A percentile compares a stretch with the other conserved stretches of the same genome.
phyloP scores from a whole-genome alignment of 129 eudicot genomes.

The Sambucus nigra region DNA sequence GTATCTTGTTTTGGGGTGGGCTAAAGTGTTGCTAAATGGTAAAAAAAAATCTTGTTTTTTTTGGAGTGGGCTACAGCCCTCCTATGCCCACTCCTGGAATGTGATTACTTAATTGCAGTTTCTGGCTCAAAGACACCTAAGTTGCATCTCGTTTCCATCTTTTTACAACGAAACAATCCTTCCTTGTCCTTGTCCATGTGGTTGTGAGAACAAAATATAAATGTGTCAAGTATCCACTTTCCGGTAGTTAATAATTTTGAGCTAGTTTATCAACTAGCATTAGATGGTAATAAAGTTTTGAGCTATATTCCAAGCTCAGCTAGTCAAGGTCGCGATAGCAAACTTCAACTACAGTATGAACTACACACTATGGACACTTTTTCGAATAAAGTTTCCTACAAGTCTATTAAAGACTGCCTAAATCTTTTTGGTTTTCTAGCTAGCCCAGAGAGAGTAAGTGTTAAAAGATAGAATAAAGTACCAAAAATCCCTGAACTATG shows the following conservation, averaged over 20 bases:
- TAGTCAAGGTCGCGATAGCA: conserved; percentile 58
- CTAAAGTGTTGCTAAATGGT: no score
- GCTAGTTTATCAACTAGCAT: not conserved
- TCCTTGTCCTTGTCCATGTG: no score
- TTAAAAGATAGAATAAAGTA: no score
- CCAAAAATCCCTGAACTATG: no score
- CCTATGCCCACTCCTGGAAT: no score
- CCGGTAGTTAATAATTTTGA: not conserved
- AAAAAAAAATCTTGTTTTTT: no score
- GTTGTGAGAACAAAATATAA: conserved; percentile 46
- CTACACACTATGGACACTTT: conserved; percentile 71
- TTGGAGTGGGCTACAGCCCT: no score
- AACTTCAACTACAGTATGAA: conserved; percentile 67
- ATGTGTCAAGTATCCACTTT: conserved; percentile 41
- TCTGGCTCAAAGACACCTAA: conserved; percentile 48
- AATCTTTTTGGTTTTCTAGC: not conserved
- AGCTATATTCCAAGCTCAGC: conserved; percentile 49
- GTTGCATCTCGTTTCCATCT: conserved; percentile 52
- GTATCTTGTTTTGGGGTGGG: no score
- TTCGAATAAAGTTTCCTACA: conserved; percentile 64
- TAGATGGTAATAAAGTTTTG: conserved; percentile 27
- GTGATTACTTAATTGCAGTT: conserved; percentile 61
- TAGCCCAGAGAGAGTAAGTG: not conserved
- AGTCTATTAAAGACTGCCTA: conserved; percentile 46
- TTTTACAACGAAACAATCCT: conserved; percentile 64